Percentiles rank a stretch among this genome's conserved stretches.
These are phyloP conservation scores for Carex parvula DNA, from an alignment of 176 grass and related monocot species.

Conservation along the genomic window DNA sequence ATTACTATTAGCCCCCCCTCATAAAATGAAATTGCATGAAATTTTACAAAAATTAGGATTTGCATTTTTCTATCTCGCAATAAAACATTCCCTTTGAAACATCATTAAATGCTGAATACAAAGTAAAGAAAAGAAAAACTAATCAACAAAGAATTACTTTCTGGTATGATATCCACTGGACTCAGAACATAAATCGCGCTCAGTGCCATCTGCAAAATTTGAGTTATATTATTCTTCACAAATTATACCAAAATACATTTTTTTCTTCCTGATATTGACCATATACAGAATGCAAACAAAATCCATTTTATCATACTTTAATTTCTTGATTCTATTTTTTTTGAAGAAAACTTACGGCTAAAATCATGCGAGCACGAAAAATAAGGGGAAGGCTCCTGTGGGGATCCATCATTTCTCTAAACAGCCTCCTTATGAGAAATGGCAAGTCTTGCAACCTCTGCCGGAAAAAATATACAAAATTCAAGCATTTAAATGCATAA, in stretches of 20 bases:
- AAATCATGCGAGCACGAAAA: constrained; percentile 69
- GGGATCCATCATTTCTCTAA: constrained; percentile 84
- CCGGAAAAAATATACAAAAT: not conserved
- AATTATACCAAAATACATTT: not conserved
- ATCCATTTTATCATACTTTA: not conserved
- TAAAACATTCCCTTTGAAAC: not conserved
- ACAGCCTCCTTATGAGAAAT: constrained; percentile 74
- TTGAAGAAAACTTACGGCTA: constrained; percentile 46
- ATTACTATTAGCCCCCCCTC: no score
- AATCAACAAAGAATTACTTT: constrained; percentile 43
- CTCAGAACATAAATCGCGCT: constrained; percentile 84
- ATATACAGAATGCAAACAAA: constrained; percentile 19
- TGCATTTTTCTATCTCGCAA: not conserved
- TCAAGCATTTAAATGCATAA: not conserved
- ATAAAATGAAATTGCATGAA: no score
- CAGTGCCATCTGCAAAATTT: constrained; percentile 57
- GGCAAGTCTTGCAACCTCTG: constrained; percentile 92
- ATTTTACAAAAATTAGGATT: not conserved
- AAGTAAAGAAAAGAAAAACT: not conserved
- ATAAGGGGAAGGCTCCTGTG: constrained; percentile 79
- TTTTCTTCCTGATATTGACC: not conserved
- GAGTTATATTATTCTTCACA: constrained; percentile 24
- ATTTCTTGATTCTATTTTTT: not conserved
- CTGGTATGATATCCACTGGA: constrained; percentile 79
- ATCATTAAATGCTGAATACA: not conserved